Evolutionary conservation across 2,329 filamentous ascomycete genomes (phyloP), one percentile per base, ranked within the genome.

Genomic region (Xenosphaeropsis pyriputrescens): DNA sequence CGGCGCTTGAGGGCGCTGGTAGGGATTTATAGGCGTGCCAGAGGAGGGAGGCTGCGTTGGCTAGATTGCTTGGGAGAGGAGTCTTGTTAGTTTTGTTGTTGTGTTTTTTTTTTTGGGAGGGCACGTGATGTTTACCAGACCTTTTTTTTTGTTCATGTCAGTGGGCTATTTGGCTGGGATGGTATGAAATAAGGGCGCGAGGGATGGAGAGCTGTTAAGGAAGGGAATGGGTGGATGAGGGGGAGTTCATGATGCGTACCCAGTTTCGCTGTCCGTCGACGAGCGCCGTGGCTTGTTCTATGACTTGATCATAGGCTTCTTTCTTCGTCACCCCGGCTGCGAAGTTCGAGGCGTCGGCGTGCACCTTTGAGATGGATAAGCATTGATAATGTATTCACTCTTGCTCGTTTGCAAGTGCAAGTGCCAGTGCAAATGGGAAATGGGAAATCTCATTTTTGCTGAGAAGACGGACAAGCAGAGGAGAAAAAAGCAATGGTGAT

Each of bases 11-110:
- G 1, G 83, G 80, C 0, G 63, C 57, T 2, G 75, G 70, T 12
- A 89, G 64, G 7, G 81, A 83, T 54, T 83, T 79, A 53, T 79
- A 82, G 3, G 78, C 80, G 52, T 91, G 80, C 79, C 82, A 89
- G 45, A 89, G 65, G 18, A 89, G 67, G 3, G 82, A 77, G 6
- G 84, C 75, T 4, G 76, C 62, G 54, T 89, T 91, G 46, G 83
- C 67, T 35, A 86, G 69, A 57, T 91, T 89, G 58, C 80, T 85
- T 47, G 40, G 18, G 29, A 22, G 9, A 15, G 37, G 12, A 18
- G 17, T 35, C 7, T 34, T 13, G 14, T 35, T 6, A 9, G 2
- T 29, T 6, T 22, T 26, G 19, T 22, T 18, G 29, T 18, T 29
- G 8, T 32, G 17, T n/a, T 18, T 34, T 6, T n/a, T 9, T 6